phyloP scores from a whole-genome alignment of 2,329 filamentous ascomycete species.

The Coleophoma cylindrospora region DNA sequence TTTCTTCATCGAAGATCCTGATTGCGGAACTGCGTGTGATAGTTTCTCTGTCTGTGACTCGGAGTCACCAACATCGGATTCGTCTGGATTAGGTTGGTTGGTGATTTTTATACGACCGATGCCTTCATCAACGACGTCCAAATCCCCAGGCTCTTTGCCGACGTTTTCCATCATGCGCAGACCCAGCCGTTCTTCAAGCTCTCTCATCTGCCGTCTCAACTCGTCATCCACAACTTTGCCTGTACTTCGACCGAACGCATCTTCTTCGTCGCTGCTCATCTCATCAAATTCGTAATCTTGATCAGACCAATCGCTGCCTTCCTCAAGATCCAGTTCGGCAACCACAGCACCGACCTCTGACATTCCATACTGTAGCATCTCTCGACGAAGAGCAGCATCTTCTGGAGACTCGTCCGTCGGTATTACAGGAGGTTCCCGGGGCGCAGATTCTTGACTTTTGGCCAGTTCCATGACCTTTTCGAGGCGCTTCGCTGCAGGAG shows the following conservation, averaged over 20 bases:
- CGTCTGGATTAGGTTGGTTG: too few species aligned
- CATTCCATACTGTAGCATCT: slow-evolving; percentile 89
- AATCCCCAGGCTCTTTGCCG: slow-evolving; percentile 37
- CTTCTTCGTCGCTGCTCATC: slow-evolving; percentile 52
- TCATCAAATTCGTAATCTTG: slow-evolving; percentile 47
- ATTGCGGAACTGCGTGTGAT: not conserved
- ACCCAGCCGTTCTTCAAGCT: slow-evolving; percentile 72
- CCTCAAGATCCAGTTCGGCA: slow-evolving; percentile 82
- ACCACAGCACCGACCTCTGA: slow-evolving; percentile 88
- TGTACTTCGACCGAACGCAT: slow-evolving; percentile 72
- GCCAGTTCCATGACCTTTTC: slow-evolving; percentile 53
- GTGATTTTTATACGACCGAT: slow-evolving; percentile 53
- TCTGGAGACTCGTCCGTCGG: slow-evolving; percentile 74
- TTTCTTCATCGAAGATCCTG: not conserved
- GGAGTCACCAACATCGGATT: too few species aligned
- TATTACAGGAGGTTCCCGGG: slow-evolving; percentile 44
- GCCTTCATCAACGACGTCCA: slow-evolving; percentile 38
- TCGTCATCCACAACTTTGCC: slow-evolving; percentile 68
- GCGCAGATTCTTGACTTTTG: slow-evolving; percentile 43
- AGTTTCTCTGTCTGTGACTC: not conserved
- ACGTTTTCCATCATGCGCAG: slow-evolving; percentile 50
- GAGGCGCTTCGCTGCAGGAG: slow-evolving; percentile 31
- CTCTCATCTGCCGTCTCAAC: slow-evolving; percentile 69
- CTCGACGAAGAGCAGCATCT: slow-evolving; percentile 72
- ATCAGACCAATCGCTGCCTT: slow-evolving; percentile 53